A percentile compares a stretch with the other conserved stretches of the same genome.
phyloP scores from a whole-genome alignment of 2,329 filamentous ascomycete genomes.

The Cryphonectria carpinicola region DNA sequence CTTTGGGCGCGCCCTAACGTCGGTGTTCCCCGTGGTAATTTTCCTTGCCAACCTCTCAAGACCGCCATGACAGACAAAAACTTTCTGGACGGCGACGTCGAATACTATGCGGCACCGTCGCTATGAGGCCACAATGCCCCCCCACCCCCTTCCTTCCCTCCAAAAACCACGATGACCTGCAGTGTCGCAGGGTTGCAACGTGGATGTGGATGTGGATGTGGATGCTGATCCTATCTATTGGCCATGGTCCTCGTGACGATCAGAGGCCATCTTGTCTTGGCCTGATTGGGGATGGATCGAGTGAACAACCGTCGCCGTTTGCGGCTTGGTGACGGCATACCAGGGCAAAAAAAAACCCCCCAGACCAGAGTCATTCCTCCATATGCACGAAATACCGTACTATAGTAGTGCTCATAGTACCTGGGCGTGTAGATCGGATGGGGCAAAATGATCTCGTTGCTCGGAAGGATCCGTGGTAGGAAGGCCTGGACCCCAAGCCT shows the following conservation, averaged over 20 bases:
- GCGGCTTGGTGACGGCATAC: background rate
- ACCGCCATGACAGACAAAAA: background rate
- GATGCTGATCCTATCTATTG: background rate
- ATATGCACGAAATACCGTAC: background rate
- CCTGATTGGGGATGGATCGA: background rate
- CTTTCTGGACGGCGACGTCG: background rate
- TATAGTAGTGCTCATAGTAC: background rate
- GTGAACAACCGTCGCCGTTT: background rate
- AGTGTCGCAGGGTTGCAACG: constrained; percentile 11
- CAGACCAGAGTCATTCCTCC: background rate
- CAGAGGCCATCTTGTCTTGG: background rate
- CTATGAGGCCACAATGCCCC: background rate
- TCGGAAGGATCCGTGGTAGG: constrained; percentile 1
- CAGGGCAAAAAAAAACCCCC: background rate
- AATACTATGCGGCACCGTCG: background rate
- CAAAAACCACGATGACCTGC: background rate
- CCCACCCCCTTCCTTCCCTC: background rate
- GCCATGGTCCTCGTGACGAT: background rate
- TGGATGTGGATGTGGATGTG: constrained; percentile 2
- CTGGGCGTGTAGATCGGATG: background rate
- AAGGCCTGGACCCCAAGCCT: background rate
- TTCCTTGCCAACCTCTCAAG: background rate
- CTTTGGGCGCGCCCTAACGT: background rate
- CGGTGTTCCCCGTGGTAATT: background rate
- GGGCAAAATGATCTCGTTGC: background rate